Base-by-base conservation (phyloP, 495 filamentous ascomycete species). In the Tetracladium setigerum region DNA sequence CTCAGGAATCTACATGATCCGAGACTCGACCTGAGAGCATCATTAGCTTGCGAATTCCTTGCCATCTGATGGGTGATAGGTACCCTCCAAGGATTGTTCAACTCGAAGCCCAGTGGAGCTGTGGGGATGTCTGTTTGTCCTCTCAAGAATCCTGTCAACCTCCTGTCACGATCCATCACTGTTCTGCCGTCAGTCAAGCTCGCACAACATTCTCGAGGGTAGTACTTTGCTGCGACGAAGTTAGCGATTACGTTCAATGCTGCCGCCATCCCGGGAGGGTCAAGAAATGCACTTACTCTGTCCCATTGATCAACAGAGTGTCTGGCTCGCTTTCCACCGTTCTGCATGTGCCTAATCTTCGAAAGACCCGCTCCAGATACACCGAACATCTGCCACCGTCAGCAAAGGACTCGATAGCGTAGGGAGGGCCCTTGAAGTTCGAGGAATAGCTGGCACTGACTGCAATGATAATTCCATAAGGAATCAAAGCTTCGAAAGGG, bases 81-180 rank as follows among this genome's bases (percentile, higher is more conserved):
- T 50, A 61, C 58, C 77, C 79, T 90, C 94, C 94, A 99, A 24
- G 88, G 85, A 66, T 95, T 95, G 76, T 83, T 96, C 58, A 95
- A 56, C 60, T 95, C 91, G 71, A 94, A 99, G 31, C 89, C 91
- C 34, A 74, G 68, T 13, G 92, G 94, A 31, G 92, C 92, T 48
- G 71, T 63, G 40, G 79, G 71, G 41, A 82, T 83, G 67, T 91
- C 85, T 55, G 81, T 84, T 66, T 99, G 92, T 33, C 89, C 94
- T 70, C 94, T 76, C 58, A 84, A 56, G 41, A 64, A 77, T 50
- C 92, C 92, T 41, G 92, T 99, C 63, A 99, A 76, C 61, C 92
- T 76, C 55, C 82, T 71, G 63, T 99, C 92, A 60, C 92, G 80
- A 48, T 96, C 84, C 89, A 97, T 95, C 94, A 99, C 92, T 97